phyloP scores from a whole-genome alignment of 78 protist genomes.

The Guillardia theta region DNA sequence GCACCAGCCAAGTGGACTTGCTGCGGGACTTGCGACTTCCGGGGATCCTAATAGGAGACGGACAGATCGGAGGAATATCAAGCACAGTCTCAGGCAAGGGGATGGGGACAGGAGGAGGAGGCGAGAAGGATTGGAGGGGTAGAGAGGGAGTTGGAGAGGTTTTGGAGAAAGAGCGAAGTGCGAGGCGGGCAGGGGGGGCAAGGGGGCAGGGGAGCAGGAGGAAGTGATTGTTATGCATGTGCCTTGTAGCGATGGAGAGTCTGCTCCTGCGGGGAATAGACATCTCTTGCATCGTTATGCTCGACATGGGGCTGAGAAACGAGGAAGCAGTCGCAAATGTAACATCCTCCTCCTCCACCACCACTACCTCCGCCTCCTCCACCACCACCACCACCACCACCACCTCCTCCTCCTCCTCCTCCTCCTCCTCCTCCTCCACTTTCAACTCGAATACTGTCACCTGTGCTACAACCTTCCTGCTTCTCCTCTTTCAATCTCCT shows the following conservation, averaged over 20 bases:
- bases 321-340: background rate
- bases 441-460: background rate
- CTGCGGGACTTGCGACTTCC: slow-evolving; percentile 43
- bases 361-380: background rate
- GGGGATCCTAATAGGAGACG: slow-evolving; percentile 62
- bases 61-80: slow-evolving; percentile 60
- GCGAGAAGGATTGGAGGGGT: too few relatives aligned
- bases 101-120: too few relatives aligned
- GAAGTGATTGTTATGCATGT: too few relatives aligned
- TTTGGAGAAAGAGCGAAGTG: too few relatives aligned
- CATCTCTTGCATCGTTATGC: background rate
- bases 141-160: too few relatives aligned
- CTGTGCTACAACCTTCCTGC: background rate
- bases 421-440: background rate
- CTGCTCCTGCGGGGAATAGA: background rate
- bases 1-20: too few relatives aligned
- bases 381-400: background rate
- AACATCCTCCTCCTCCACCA: background rate
- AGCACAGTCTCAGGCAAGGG: background rate
- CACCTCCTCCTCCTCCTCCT: background rate
- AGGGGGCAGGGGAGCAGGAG: too few relatives aligned
- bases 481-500: background rate
- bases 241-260: background rate
- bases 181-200: too few relatives aligned
- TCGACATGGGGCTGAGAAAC: slow-evolving; percentile 7